Conservation (phyloP, 2,329 filamentous ascomycete species). For the Colletotrichum sojae region DNA sequence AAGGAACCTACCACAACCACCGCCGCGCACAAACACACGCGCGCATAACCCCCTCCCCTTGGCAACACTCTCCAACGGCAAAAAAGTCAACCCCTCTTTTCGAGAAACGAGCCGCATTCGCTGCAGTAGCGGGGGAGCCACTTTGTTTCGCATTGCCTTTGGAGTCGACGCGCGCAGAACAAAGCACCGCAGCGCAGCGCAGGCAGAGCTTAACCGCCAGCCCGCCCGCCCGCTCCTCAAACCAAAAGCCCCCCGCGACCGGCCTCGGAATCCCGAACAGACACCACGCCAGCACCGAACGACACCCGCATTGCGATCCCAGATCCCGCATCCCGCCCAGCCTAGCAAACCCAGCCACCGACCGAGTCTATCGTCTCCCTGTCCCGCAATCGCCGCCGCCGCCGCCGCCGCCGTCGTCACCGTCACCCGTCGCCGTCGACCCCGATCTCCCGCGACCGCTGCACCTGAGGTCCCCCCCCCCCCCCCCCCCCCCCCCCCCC, state of each 20-base stretch:
- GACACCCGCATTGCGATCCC: conserved; percentile 17
- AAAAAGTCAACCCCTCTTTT: too few species aligned
- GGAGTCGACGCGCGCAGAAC: neutral
- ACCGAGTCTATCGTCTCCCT: neutral
- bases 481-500: too few species aligned
- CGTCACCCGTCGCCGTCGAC: neutral
- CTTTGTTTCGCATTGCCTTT: too few species aligned
- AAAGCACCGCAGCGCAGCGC: neutral
- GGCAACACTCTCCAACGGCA: too few species aligned
- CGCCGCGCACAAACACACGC: neutral
- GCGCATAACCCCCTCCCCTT: too few species aligned
- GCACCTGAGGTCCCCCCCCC: too few species aligned
- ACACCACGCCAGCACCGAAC: conserved; percentile 29
- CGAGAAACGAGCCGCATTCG: conserved; percentile 11
- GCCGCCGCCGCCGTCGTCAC: neutral
- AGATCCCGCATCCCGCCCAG: conserved; percentile 1
- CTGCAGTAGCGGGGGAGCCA: neutral
- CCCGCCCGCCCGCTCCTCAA: neutral
- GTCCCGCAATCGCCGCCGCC: neutral
- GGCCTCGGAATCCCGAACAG: conserved; percentile 26
- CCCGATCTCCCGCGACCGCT: neutral
- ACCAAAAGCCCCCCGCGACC: conserved; percentile 14
- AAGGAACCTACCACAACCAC: neutral
- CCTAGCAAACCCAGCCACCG: conserved; percentile 2
- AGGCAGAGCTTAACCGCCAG: conserved; percentile 9